Base-by-base conservation (phyloP, 2,329 filamentous ascomycete genomes). In the Cordyceps javanica region DNA sequence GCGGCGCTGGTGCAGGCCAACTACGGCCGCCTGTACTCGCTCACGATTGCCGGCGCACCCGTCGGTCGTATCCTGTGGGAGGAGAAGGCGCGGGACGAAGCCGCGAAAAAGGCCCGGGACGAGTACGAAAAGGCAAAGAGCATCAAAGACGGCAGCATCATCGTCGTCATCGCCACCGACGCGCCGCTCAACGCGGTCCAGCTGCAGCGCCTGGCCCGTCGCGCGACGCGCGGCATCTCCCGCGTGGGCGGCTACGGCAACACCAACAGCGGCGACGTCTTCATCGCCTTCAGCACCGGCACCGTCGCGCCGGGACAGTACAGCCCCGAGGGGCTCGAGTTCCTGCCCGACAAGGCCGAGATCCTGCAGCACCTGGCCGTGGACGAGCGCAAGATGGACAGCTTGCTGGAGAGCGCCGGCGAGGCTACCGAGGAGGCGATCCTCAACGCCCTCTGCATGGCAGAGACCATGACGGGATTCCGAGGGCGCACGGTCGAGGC, bases 341-440 rank as follows among this genome's bases (percentile, higher is more conserved):
- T 42, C 11, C 70, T 76, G 5, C 69, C 69, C 0, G 74, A 69
- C 60, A 72, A 71, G 63, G 68, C 74, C 6, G 64, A 63, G 25
- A 59, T 70, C 5, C 38, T 71, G 36, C 59, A 64, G 0, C 70
- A 81, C 1, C 70, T 79, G 28, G 72, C 80, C 30, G 68, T 83
- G 3, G 77, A 83, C 62, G 81, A 85, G 63, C 70, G 75, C 50
- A 81, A 77, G 3, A 82, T 86, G 60, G 82, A 85, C 62, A 75
- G 75, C 1, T 68, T 85, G 62, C 81, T 87, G 59, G 77, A 83
- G 65, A 82, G 81, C 1, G 77, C 75, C 2, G 78, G 80, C 0
- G 83, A 87, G 63, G 79, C 77, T 0, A 81, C 81, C 0, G 82
- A 87, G 64, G 83, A 87, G 69, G 76, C 81, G 1, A 83, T 87